Percentiles rank a stretch among this genome's conserved stretches.
Evolutionary conservation across 73 alveolate species (phyloP).

Genomic region (Paramecium octaurelia): DNA sequence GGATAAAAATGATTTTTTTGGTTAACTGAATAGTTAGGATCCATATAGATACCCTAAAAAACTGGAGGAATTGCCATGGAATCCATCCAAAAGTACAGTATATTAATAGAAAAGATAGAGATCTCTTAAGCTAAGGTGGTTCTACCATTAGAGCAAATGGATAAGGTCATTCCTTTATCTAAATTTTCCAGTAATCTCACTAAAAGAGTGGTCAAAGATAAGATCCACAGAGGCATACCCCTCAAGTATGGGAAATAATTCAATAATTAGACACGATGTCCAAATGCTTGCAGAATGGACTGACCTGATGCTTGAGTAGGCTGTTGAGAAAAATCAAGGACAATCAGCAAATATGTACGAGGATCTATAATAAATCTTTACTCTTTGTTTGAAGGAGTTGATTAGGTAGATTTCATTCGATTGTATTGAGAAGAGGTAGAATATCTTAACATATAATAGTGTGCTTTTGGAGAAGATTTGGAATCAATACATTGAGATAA

Average conservation of each 20-base stretch:
- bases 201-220: slow-evolving; percentile 1
- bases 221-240: slow-evolving; percentile 42
- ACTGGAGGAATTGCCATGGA: not conserved
- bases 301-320: not conserved
- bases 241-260: not conserved
- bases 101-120: not conserved
- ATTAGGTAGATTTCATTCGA: slow-evolving; percentile 8
- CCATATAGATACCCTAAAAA: not conserved
- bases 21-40: not conserved
- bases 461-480: slow-evolving; percentile 32
- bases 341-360: not conserved
- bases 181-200: not conserved
- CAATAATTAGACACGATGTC: not conserved
- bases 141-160: not conserved
- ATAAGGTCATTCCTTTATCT: not conserved
- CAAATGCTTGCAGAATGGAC: not conserved
- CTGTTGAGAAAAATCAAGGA: not conserved
- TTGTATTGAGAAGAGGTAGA: slow-evolving; percentile 27
- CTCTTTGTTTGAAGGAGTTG: slow-evolving; percentile 13
- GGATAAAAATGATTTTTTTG: not conserved
- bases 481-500: slow-evolving; percentile 5
- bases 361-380: not conserved
- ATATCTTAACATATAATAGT: not conserved
- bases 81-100: not conserved
- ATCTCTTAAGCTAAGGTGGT: not conserved